phyloP scores from a whole-genome alignment of 208 protist species.

The Endotrypanum monterogeii region DNA sequence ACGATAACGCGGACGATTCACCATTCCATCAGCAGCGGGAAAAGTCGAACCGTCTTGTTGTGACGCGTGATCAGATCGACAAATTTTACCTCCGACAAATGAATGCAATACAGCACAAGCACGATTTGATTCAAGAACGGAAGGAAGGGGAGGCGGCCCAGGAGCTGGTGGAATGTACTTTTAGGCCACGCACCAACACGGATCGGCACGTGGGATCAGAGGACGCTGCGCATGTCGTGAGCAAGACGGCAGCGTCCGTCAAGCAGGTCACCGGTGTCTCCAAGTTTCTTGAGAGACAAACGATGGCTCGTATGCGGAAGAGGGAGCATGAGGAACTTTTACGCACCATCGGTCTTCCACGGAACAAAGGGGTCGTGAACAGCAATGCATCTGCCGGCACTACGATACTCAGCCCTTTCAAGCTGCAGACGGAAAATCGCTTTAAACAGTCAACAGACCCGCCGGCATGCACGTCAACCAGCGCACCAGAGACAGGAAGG shows the following conservation, averaged over 20 bases:
- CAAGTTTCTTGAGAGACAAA: slow-evolving; percentile 66
- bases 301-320: slow-evolving; percentile 41
- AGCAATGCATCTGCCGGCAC: neutral
- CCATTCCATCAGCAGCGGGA: neutral
- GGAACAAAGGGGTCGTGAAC: slow-evolving; percentile 4
- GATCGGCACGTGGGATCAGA: neutral
- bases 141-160: slow-evolving; percentile 36
- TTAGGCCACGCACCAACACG: slow-evolving; percentile 65
- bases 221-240: neutral
- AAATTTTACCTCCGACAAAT: slow-evolving; percentile 68
- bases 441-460: slow-evolving; percentile 5
- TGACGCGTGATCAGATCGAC: slow-evolving; percentile 36
- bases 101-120: slow-evolving; percentile 24
- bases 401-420: slow-evolving; percentile 22
- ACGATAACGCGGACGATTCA: neutral
- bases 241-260: slow-evolving; percentile 22
- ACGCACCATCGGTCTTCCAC: slow-evolving; percentile 38
- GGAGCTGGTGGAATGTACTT: slow-evolving; percentile 83
- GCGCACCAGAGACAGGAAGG: neutral
- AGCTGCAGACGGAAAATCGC: slow-evolving; percentile 20
- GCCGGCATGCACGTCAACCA: neutral
- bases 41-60: neutral
- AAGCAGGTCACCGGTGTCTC: slow-evolving; percentile 46
- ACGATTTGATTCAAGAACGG: slow-evolving; percentile 25
- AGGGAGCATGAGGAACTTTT: slow-evolving; percentile 51